phyloP scores from a whole-genome alignment of 768 basidiomycete species.

The Gymnopilus dilepis region DNA sequence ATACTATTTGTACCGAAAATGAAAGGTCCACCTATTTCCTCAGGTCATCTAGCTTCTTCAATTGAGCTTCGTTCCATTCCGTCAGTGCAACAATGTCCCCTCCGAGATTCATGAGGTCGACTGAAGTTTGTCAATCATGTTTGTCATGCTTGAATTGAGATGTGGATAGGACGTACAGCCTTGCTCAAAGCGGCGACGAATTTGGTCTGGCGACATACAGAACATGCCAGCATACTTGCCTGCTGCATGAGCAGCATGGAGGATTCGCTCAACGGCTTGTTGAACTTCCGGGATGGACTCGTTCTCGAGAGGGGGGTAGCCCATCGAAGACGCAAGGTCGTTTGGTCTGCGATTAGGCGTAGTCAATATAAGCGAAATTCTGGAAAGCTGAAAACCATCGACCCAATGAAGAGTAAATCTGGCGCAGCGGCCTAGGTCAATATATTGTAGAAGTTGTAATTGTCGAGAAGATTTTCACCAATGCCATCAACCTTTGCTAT shows the following conservation, averaged over 20 bases:
- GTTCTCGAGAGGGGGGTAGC: slow-evolving; percentile 22
- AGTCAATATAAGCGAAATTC: neutral
- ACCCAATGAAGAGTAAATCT: slow-evolving; percentile 27
- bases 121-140: slow-evolving; percentile 1
- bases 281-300: slow-evolving; percentile 27
- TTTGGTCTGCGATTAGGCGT: slow-evolving; percentile 19
- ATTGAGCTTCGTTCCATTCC: slow-evolving; percentile 24
- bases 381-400: neutral
- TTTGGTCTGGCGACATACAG: slow-evolving; percentile 23
- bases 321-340: slow-evolving; percentile 27
- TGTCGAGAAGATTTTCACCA: slow-evolving; percentile 1
- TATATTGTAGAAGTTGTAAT: neutral
- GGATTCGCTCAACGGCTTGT: slow-evolving; percentile 22
- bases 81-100: slow-evolving; percentile 25
- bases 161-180: slow-evolving; percentile 21
- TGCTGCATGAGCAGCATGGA: slow-evolving; percentile 21
- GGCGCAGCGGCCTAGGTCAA: neutral
- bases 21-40: neutral
- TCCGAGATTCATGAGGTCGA: slow-evolving; percentile 29
- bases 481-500: slow-evolving; percentile 29
- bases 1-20: neutral
- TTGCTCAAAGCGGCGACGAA: slow-evolving; percentile 21
- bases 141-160: neutral
- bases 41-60: slow-evolving; percentile 20
- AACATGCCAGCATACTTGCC: slow-evolving; percentile 32